Evolutionary conservation across 768 basidiomycete genomes (phyloP).

Genomic region (Trametes cingulata): DNA sequence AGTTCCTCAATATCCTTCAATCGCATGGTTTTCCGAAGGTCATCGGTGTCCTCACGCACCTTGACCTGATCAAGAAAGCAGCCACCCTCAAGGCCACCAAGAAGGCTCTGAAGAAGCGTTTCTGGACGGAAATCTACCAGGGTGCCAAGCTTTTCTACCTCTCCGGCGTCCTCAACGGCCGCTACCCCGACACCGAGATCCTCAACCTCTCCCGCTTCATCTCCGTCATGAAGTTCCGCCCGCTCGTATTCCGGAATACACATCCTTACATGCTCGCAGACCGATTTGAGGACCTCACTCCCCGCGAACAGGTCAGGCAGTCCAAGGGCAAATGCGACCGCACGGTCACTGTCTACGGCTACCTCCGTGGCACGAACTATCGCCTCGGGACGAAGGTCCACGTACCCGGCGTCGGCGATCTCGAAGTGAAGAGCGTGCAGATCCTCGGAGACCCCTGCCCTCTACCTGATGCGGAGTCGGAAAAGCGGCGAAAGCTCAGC

Average conservation of each 20-base stretch:
- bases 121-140: constrained; percentile 99
- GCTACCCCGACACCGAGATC: constrained; percentile 96
- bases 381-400: constrained; percentile 79
- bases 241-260: constrained; percentile 90
- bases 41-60: constrained; percentile 92
- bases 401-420: constrained; percentile 92
- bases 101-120: constrained; percentile 93
- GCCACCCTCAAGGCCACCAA: constrained; percentile 86
- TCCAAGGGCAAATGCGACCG: constrained; percentile 89
- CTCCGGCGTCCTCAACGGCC: constrained; percentile 95
- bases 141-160: constrained; percentile 98
- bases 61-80: constrained; percentile 94
- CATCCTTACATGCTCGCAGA: constrained; percentile 96
- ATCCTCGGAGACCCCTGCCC: constrained; percentile 94
- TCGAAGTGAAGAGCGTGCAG: constrained; percentile 72
- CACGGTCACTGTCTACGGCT: constrained; percentile 93
- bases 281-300: constrained; percentile 91
- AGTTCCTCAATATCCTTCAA: constrained; percentile 96
- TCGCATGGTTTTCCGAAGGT: constrained; percentile 98
- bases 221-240: constrained; percentile 97
- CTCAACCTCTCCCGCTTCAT: constrained; percentile 96
- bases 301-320: constrained; percentile 76
- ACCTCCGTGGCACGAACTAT: constrained; percentile 87
- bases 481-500: constrained; percentile 88
- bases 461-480: constrained; percentile 85